These are phyloP conservation scores for Eimeria maxima DNA, from an alignment of 169 alveolate genomes.

Conservation along the genomic window DNA sequence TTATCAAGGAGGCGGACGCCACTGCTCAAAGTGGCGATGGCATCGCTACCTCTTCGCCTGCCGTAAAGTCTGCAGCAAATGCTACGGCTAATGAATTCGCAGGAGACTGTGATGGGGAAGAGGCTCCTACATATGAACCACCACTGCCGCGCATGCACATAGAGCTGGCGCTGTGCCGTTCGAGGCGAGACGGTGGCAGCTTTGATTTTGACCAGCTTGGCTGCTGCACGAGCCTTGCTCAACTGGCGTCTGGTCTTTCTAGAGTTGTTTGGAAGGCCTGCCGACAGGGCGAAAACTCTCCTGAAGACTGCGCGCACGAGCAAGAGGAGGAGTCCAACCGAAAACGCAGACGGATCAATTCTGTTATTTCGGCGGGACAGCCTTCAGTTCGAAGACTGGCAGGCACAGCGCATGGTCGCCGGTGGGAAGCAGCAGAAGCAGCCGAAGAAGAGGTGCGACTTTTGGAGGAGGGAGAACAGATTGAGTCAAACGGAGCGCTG, in stretches of 20 bases:
- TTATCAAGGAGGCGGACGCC: neutral
- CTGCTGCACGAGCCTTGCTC: neutral
- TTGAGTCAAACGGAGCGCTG: neutral
- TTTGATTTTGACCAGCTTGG: conserved; percentile 14
- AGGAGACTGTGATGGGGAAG: neutral
- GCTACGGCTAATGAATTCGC: neutral
- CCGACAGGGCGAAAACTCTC: neutral
- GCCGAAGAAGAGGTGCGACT: conserved; percentile 35
- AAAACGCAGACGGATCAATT: conserved; percentile 27
- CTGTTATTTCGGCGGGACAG: neutral
- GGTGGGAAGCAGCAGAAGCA: conserved; percentile 65
- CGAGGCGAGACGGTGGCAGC: conserved; percentile 58
- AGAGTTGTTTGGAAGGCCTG: conserved; percentile 6
- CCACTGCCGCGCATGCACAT: conserved; percentile 9
- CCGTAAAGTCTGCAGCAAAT: neutral
- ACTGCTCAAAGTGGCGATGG: neutral
- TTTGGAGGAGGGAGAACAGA: neutral
- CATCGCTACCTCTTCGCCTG: neutral
- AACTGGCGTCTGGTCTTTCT: conserved; percentile 17
- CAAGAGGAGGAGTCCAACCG: conserved; percentile 15
- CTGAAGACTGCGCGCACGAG: neutral
- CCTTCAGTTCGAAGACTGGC: neutral
- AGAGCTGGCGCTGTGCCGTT: conserved; percentile 50
- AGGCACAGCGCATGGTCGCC: conserved; percentile 29
- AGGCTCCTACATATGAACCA: neutral